A percentile compares a stretch with the other conserved stretches of the same genome.
These are phyloP conservation scores for Colletotrichum musicola DNA, from an alignment of 2,329 filamentous ascomycete genomes.

Conservation along the genomic window DNA sequence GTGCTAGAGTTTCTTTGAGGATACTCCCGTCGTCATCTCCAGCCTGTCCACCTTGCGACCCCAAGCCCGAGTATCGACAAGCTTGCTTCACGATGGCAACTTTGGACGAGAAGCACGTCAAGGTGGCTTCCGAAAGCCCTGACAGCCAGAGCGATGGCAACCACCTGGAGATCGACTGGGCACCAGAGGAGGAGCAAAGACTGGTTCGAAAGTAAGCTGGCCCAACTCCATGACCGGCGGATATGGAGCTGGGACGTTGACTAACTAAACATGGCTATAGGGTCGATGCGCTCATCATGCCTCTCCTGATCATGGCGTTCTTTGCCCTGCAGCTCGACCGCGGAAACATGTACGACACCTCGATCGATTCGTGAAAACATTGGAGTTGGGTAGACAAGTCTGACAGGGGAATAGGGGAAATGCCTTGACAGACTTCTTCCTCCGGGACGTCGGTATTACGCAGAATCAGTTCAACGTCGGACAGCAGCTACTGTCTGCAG, in stretches of 20 bases:
- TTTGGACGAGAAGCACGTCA: conserved; percentile 23
- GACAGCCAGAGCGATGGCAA: conserved; percentile 25
- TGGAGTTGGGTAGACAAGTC: background rate
- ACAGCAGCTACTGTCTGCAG: conserved; percentile 62
- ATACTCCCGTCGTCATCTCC: background rate
- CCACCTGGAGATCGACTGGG: conserved; percentile 41
- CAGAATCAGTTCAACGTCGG: conserved; percentile 67
- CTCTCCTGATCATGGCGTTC: conserved; percentile 59
- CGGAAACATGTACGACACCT: conserved; percentile 49
- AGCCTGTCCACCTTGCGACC: background rate
- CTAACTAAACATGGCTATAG: conserved; percentile 44
- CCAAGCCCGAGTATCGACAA: background rate
- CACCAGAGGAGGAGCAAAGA: conserved; percentile 45
- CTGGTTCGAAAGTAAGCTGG: conserved; percentile 46
- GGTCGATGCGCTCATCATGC: conserved; percentile 59
- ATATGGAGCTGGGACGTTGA: background rate
- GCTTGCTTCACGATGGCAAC: conserved; percentile 7
- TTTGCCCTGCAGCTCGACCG: conserved; percentile 56
- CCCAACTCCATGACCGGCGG: background rate
- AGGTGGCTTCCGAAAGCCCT: conserved; percentile 13
- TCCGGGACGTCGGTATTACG: conserved; percentile 61
- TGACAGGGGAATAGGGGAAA: conserved; percentile 29
- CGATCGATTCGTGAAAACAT: no score
- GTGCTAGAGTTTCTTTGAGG: background rate
- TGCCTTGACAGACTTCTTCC: conserved; percentile 49